These are phyloP conservation scores for Aspergillus sp. DNA, from an alignment of 2,329 filamentous ascomycete species.

Conservation along the genomic window DNA sequence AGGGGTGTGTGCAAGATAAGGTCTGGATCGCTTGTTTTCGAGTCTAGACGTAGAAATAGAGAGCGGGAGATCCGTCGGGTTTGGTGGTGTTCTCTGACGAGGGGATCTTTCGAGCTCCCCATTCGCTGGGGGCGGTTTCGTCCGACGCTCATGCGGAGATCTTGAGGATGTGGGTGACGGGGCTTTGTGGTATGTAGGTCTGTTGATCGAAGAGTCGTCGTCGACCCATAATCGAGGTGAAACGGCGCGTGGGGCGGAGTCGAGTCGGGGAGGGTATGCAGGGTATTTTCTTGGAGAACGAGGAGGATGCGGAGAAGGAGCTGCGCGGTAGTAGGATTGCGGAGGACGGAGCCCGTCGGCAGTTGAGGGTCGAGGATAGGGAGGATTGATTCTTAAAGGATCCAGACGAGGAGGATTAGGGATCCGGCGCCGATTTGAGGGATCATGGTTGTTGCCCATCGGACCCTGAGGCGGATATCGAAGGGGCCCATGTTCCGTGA, in stretches of 20 bases:
- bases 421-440: conserved; percentile 35
- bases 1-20: conserved; percentile 30
- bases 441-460: conserved; percentile 37
- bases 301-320: conserved; percentile 24
- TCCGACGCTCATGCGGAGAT: conserved; percentile 23
- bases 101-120: conserved; percentile 30
- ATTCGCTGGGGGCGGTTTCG: conserved; percentile 26
- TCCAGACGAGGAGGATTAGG: conserved; percentile 36
- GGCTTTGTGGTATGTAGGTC: conserved; percentile 28
- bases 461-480: conserved; percentile 36
- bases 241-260: conserved; percentile 23
- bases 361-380: conserved; percentile 30
- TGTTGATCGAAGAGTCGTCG: conserved; percentile 18
- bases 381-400: conserved; percentile 36
- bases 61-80: conserved; percentile 37
- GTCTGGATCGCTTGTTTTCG: conserved; percentile 33
- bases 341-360: conserved; percentile 23
- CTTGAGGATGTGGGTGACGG: conserved; percentile 30
- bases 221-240: conserved; percentile 22
- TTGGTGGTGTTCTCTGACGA: conserved; percentile 32
- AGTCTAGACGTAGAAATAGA: conserved; percentile 43
- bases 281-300: conserved; percentile 24
- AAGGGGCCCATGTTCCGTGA: conserved; percentile 47
- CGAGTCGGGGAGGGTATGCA: conserved; percentile 20
- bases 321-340: conserved; percentile 29